A percentile compares a stretch with the other conserved stretches of the same genome.
Conservation (phyloP, 2,329 filamentous ascomycete species). For the Incumbomyces lentus region DNA sequence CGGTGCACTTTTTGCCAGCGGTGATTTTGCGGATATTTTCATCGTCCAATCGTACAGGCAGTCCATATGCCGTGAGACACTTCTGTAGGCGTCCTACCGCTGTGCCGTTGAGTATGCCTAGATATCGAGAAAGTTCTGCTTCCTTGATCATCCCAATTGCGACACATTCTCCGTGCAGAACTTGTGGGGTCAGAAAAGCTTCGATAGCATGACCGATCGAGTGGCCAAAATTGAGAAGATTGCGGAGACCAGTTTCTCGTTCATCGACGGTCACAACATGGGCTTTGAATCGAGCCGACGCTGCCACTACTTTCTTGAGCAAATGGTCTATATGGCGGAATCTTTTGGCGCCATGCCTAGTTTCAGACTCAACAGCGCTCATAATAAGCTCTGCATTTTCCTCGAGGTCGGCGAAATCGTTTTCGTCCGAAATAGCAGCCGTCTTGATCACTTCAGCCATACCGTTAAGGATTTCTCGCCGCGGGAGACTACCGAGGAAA, state of each 20-base stretch:
- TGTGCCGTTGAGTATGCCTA: slow-evolving; percentile 73
- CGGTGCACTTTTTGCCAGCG: slow-evolving; percentile 76
- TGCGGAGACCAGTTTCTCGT: slow-evolving; percentile 83
- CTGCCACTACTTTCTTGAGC: slow-evolving; percentile 71
- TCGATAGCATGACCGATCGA: slow-evolving; percentile 96
- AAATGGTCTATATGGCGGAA: slow-evolving; percentile 61
- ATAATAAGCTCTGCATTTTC: slow-evolving; percentile 69
- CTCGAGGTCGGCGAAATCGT: slow-evolving; percentile 75
- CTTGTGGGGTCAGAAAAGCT: slow-evolving; percentile 86
- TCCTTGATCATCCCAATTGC: slow-evolving; percentile 98
- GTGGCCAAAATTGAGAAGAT: slow-evolving; percentile 93
- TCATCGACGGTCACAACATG: slow-evolving; percentile 91
- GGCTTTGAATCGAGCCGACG: slow-evolving; percentile 87
- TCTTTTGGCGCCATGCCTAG: slow-evolving; percentile 46
- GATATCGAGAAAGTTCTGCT: slow-evolving; percentile 79
- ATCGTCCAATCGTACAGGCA: slow-evolving; percentile 78
- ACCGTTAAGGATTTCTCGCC: slow-evolving; percentile 91
- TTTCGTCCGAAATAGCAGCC: slow-evolving; percentile 87
- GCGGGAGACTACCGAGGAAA: slow-evolving; percentile 82
- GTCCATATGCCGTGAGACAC: slow-evolving; percentile 85
- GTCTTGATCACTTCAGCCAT: slow-evolving; percentile 99
- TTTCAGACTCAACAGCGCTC: slow-evolving; percentile 54
- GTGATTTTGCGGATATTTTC: slow-evolving; percentile 71
- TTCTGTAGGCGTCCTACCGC: slow-evolving; percentile 85
- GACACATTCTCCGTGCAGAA: slow-evolving; percentile 90